Conservation (phyloP, 129 eudicot genomes). For the Sambucus nigra region DNA sequence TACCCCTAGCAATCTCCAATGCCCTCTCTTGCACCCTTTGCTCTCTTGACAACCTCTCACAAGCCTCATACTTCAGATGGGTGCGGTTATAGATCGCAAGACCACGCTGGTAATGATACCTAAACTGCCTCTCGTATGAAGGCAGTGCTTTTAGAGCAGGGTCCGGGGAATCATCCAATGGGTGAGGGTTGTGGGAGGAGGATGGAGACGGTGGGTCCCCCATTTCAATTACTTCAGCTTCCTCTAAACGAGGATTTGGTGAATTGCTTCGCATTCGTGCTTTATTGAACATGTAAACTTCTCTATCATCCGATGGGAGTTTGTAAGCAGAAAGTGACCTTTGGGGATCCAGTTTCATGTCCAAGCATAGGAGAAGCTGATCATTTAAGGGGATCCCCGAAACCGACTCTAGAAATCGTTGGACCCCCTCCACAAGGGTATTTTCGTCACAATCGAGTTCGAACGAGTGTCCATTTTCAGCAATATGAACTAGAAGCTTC, state of each 20-base stretch:
- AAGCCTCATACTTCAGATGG: constrained; percentile 37
- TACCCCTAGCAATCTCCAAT: constrained; percentile 85
- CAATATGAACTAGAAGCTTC: constrained; percentile 69
- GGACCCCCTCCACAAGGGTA: constrained; percentile 66
- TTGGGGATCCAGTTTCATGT: constrained; percentile 69
- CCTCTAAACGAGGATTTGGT: constrained; percentile 50
- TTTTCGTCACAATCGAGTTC: constrained; percentile 72
- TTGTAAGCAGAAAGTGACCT: constrained; percentile 67
- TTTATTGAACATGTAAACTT: constrained; percentile 70
- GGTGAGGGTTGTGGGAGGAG: constrained; percentile 51
- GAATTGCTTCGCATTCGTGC: constrained; percentile 70
- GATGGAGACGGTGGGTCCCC: constrained; percentile 52
- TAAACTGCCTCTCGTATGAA: constrained; percentile 73
- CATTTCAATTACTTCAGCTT: constrained; percentile 36
- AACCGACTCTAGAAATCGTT: constrained; percentile 56
- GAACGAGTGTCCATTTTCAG: constrained; percentile 90
- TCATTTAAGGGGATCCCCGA: constrained; percentile 55
- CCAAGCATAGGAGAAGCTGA: constrained; percentile 77
- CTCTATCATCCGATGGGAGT: constrained; percentile 70
- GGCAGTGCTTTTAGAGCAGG: constrained; percentile 89
- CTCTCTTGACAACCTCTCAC: constrained; percentile 60
- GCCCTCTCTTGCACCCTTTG: constrained; percentile 91
- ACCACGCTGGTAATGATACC: constrained; percentile 73
- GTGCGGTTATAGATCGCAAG: constrained; percentile 55
- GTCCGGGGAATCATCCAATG: constrained; percentile 78